phyloP scores from a whole-genome alignment of 2,329 filamentous ascomycete species.

The Fusarium sterilihyphosum region DNA sequence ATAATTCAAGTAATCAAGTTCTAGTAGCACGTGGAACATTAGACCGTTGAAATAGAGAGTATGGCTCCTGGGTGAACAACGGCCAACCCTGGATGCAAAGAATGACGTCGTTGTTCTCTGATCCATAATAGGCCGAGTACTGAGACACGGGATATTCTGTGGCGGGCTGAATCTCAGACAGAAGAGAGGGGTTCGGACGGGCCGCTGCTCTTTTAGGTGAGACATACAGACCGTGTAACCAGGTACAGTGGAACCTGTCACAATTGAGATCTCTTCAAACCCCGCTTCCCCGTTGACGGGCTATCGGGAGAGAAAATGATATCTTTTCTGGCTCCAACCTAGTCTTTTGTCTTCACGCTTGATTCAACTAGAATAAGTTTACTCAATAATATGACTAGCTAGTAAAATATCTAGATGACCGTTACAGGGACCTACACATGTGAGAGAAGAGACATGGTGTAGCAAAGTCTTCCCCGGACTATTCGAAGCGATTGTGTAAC shows the following conservation, averaged over 20 bases:
- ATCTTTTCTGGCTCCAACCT: fast-evolving
- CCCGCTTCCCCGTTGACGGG: background rate
- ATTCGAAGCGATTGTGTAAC: background rate
- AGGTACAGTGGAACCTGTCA: background rate
- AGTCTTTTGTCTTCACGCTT: fast-evolving
- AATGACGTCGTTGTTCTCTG: background rate
- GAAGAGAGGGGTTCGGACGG: background rate
- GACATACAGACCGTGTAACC: background rate
- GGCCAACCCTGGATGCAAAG: fast-evolving
- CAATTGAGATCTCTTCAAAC: background rate
- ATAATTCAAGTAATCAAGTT: fast-evolving
- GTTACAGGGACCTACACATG: fast-evolving
- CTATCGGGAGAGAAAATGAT: background rate
- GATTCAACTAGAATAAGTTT: fast-evolving
- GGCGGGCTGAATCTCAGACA: background rate
- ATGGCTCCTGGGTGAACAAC: fast-evolving
- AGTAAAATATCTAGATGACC: fast-evolving
- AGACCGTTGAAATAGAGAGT: background rate
- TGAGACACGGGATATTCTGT: background rate
- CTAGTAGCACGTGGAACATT: fast-evolving
- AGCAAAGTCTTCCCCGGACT: background rate
- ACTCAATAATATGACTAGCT: fast-evolving
- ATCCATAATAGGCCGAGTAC: background rate
- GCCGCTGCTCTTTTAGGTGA: background rate
- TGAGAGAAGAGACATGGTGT: fast-evolving